Conservation (phyloP, 306 rosid genomes). For the Cucumis hystrix region DNA sequence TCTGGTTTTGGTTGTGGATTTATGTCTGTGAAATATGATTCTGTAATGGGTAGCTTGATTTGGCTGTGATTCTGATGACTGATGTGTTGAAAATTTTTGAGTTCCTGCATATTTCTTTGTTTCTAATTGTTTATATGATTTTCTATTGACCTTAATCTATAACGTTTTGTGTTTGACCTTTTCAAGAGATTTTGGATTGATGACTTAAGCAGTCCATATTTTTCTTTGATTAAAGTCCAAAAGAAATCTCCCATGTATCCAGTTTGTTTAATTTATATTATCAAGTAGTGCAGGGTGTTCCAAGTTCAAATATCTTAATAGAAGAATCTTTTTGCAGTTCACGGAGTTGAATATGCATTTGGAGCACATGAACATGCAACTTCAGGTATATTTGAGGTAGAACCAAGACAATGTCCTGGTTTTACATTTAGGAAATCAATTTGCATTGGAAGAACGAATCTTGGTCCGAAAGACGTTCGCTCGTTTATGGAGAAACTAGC, state of each 20-base stretch:
- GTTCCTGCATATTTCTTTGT: not conserved
- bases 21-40: not conserved
- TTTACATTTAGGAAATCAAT: constrained; percentile 81
- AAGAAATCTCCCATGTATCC: not conserved
- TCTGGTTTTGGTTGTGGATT: not conserved
- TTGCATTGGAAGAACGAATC: constrained; percentile 68
- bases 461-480: constrained; percentile 49
- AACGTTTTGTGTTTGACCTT: not conserved
- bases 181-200: not conserved
- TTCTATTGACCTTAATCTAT: not conserved
- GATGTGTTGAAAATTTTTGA: not conserved
- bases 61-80: not conserved
- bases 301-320: not conserved
- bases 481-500: constrained; percentile 68
- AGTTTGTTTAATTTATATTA: not conserved
- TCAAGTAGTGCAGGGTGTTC: not conserved
- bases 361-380: constrained; percentile 85
- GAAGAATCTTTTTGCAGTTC: constrained; percentile 34
- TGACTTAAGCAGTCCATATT: not conserved
- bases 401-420: constrained; percentile 82
- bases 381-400: constrained; percentile 85
- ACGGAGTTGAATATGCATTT: constrained; percentile 79
- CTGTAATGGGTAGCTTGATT: not conserved
- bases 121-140: not conserved
- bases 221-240: not conserved